Evolutionary conservation across 208 protist genomes (phyloP).

Genomic region (Trypanosoma rangeli): DNA sequence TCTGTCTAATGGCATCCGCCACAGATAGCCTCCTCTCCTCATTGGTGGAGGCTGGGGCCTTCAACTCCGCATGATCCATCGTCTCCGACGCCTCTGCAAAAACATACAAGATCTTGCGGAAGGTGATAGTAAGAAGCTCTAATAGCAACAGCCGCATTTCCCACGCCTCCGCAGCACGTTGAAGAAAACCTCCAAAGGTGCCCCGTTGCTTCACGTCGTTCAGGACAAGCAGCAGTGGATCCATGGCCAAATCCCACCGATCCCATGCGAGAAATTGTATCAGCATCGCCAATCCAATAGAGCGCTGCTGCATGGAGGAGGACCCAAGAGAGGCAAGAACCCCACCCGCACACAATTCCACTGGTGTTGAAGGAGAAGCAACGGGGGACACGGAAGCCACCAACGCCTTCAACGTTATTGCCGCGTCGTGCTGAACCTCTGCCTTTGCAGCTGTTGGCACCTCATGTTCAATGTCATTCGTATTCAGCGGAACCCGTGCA

Average conservation of each 20-base stretch:
- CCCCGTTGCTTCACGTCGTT: slow-evolving; percentile 7
- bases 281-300: slow-evolving; percentile 26
- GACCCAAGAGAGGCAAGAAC: slow-evolving; percentile 21
- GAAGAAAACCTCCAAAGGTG: slow-evolving; percentile 19
- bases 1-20: slow-evolving; percentile 1
- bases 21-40: neutral
- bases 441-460: neutral
- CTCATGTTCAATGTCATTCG: neutral
- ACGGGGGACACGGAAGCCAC: neutral
- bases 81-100: slow-evolving; percentile 14
- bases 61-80: neutral
- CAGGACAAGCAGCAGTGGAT: slow-evolving; percentile 21
- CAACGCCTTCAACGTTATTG: neutral
- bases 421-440: neutral
- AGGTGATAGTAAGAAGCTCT: slow-evolving; percentile 28
- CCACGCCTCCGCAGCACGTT: slow-evolving; percentile 25
- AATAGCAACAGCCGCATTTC: slow-evolving; percentile 33
- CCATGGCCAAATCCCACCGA: slow-evolving; percentile 32
- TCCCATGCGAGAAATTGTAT: slow-evolving; percentile 32
- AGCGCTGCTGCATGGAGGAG: slow-evolving; percentile 18
- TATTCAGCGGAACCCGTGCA: neutral
- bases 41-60: neutral
- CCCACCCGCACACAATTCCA: slow-evolving; percentile 16
- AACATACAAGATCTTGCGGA: slow-evolving; percentile 26
- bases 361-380: neutral